A percentile compares a stretch with the other conserved stretches of the same genome.
These are phyloP conservation scores for Debaryomycetaceae sp. DNA, from an alignment of 1,139 yeast species.

Conservation along the genomic window DNA sequence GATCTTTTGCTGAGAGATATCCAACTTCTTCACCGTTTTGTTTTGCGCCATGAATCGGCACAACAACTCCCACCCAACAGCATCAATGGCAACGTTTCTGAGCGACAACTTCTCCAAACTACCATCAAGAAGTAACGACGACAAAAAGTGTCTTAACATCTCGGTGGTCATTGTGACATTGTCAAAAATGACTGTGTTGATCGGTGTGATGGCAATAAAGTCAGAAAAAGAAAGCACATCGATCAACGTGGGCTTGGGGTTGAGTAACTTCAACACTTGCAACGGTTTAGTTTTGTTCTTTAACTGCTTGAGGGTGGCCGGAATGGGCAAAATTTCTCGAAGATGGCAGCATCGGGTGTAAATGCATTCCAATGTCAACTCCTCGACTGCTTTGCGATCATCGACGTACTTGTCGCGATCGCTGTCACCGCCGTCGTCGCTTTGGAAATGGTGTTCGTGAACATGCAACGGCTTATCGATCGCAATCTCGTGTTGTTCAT, in stretches of 20 bases:
- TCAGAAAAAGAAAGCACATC: slow-evolving; percentile 87
- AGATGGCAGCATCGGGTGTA: slow-evolving; percentile 92
- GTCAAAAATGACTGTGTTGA: slow-evolving; percentile 74
- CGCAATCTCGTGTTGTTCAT: slow-evolving; percentile 16
- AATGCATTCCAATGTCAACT: slow-evolving; percentile 61
- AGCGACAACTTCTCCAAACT: slow-evolving; percentile 68
- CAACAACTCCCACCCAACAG: slow-evolving; percentile 65
- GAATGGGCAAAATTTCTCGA: slow-evolving; percentile 87
- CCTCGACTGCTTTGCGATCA: slow-evolving; percentile 15
- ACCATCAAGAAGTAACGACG: slow-evolving; percentile 56
- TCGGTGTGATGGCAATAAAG: slow-evolving; percentile 79
- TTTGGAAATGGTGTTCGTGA: slow-evolving; percentile 60
- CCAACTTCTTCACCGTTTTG: slow-evolving; percentile 58
- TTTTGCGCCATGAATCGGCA: slow-evolving; percentile 69
- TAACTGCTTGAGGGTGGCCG: slow-evolving; percentile 82
- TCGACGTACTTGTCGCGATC: background rate
- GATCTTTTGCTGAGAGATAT: slow-evolving; percentile 72
- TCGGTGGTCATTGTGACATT: slow-evolving; percentile 76
- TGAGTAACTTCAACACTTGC: slow-evolving; percentile 71
- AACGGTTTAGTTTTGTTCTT: slow-evolving; percentile 73
- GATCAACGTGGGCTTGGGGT: slow-evolving; percentile 87
- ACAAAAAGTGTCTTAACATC: slow-evolving; percentile 68
- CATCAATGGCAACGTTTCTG: slow-evolving; percentile 73
- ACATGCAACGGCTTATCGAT: slow-evolving; percentile 60
- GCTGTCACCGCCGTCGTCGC: slow-evolving; percentile 12